phyloP scores from a whole-genome alignment of 768 basidiomycete genomes.

The Paxillus involutus region DNA sequence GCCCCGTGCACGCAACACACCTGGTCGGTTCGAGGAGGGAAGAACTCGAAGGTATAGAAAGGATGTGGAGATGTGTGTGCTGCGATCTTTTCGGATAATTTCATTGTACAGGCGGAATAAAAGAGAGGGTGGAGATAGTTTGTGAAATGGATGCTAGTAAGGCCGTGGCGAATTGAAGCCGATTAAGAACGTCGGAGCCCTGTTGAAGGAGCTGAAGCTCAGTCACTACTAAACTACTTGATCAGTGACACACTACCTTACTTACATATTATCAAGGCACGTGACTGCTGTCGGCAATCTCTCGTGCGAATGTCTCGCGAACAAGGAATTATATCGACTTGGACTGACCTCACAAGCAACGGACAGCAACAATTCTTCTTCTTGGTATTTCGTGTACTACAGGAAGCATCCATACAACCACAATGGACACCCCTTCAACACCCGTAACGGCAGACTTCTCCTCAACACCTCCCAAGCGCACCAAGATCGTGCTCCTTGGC shows the following conservation, averaged over 20 bases:
- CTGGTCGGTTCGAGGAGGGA: slow-evolving; percentile 93
- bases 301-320: not conserved
- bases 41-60: slow-evolving; percentile 95
- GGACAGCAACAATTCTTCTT: not conserved
- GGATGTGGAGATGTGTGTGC: slow-evolving; percentile 46
- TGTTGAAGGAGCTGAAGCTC: too few species aligned
- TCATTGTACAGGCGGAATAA: slow-evolving; percentile 45
- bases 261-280: too few species aligned
- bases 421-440: slow-evolving; percentile 56
- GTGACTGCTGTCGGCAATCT: too few species aligned
- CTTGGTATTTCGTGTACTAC: not conserved
- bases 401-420: not conserved
- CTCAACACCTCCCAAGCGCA: slow-evolving; percentile 87
- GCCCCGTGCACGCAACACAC: slow-evolving; percentile 33
- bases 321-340: slow-evolving; percentile 10
- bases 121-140: not conserved
- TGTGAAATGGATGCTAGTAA: not conserved
- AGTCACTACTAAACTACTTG: too few species aligned
- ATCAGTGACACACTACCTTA: too few species aligned
- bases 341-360: slow-evolving; percentile 6
- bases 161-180: not conserved
- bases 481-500: slow-evolving; percentile 93
- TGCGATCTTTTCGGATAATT: slow-evolving; percentile 69
- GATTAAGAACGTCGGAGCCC: too few species aligned
- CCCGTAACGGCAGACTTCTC: slow-evolving; percentile 83